Conservation (phyloP, 139 green algal genomes). For the Volvox africanus region DNA sequence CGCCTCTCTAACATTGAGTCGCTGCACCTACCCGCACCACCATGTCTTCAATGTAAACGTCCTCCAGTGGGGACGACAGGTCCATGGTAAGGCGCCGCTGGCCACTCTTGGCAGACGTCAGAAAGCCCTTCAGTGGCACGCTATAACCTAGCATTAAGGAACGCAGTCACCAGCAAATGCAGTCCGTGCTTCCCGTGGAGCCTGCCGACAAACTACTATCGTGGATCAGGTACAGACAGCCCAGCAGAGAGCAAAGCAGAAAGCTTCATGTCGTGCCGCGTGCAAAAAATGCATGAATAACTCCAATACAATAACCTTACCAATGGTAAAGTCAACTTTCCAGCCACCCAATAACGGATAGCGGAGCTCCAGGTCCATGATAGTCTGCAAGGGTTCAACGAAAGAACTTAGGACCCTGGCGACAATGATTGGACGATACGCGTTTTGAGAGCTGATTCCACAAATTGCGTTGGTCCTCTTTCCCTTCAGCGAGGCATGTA, state of each 20-base stretch:
- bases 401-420: no score
- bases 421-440: no score
- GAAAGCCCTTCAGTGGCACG: slow-evolving; percentile 74
- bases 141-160: slow-evolving; percentile 68
- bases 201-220: no score
- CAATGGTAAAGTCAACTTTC: slow-evolving; percentile 80
- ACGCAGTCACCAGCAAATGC: no score
- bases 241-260: not conserved
- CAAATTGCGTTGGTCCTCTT: no score
- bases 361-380: slow-evolving; percentile 76
- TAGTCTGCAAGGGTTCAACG: slow-evolving; percentile 48
- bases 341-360: slow-evolving; percentile 93
- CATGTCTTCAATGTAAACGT: slow-evolving; percentile 63
- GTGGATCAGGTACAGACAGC: not conserved
- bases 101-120: slow-evolving; percentile 29
- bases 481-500: no score
- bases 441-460: no score
- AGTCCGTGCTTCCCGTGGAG: no score
- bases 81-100: slow-evolving; percentile 60
- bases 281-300: no score
- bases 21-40: slow-evolving; percentile 24
- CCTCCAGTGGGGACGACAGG: slow-evolving; percentile 60
- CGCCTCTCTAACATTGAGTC: no score
- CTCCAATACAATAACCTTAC: slow-evolving; percentile 24
- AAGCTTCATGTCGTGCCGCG: no score